phyloP scores from a whole-genome alignment of 1,284 basidiomycete genomes.

The Hemileia vastatrix region DNA sequence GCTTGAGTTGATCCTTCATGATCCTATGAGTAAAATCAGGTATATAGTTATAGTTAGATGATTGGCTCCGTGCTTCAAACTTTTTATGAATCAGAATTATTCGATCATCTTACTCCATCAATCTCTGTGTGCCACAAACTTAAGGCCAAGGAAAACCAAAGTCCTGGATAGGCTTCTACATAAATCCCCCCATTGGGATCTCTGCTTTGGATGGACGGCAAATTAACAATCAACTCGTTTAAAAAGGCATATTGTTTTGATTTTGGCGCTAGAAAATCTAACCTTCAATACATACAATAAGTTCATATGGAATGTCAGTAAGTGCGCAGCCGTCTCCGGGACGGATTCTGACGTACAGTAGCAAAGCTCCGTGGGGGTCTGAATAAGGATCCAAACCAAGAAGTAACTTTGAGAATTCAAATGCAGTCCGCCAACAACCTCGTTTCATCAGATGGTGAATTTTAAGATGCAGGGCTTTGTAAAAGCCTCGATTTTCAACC shows the following conservation, averaged over 20 bases:
- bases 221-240: background rate
- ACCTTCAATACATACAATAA: slow-evolving; percentile 1
- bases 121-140: slow-evolving; percentile 13
- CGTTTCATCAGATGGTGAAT: slow-evolving; percentile 55
- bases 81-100: background rate
- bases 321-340: background rate
- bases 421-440: slow-evolving; percentile 74
- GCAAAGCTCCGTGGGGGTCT: slow-evolving; percentile 71
- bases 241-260: slow-evolving; percentile 53
- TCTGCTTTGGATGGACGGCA: slow-evolving; percentile 5
- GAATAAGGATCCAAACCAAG: slow-evolving; percentile 48
- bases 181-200: slow-evolving; percentile 10
- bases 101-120: background rate
- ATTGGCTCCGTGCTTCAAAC: too few species aligned
- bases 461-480: slow-evolving; percentile 48
- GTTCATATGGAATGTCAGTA: background rate
- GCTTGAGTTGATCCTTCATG: slow-evolving; percentile 57
- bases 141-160: slow-evolving; percentile 11
- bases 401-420: slow-evolving; percentile 74
- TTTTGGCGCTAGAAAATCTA: slow-evolving; percentile 70
- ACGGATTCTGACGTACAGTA: slow-evolving; percentile 53
- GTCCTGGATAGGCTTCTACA: slow-evolving; percentile 13
- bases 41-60: background rate
- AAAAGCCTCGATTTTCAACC: slow-evolving; percentile 76
- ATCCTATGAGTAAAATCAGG: slow-evolving; percentile 42